Base-by-base conservation (phyloP, 2,329 filamentous ascomycete genomes). In the Samsoniella hepiali region DNA sequence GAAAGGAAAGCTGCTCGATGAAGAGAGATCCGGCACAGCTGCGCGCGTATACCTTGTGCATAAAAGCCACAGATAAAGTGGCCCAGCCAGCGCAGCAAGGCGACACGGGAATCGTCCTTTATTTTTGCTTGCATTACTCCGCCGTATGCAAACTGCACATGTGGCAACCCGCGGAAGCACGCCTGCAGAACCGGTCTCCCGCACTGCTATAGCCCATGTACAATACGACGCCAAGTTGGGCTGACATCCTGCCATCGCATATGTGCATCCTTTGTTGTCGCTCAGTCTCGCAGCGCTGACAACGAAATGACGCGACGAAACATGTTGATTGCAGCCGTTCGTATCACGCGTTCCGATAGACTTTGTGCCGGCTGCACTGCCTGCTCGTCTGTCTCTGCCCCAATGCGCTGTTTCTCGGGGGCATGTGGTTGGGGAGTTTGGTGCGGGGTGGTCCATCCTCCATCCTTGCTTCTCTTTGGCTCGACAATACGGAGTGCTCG, bases 121-220 rank as follows among this genome's bases (percentile, higher is more conserved):
- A 29, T 8, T 17, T 47, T 55, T 55, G 40, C 50, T 62, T 55
- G 51, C 42, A 62, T 60, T 56, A 42, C 32, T 62, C 59, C 59
- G n/a, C 45, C 22, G 38, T 62, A 62, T 62, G 59, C 59, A 62
- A 56, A 56, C 50, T 62, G 59, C 59, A 62, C 59, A 50, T 56
- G 59, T 62, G 59, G 59, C 59, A 62, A 62, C 59, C 58, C 59
- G 59, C 59, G 59, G 50, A 62, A 56, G 59, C 51, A 62, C 38
- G 51, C 59, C 15, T 62, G 59, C 59, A 62, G 59, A 55, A 62
- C 51, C 59, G 17, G 59, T 15, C 59, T 51, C 31, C 59, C 22
- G 17, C 38, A 38, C 49, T 36, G 49, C 38, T 44, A 54, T 55
- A 55, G 49, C 9, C 50, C 13, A 55, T 44, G 11, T 42, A 44